Evolutionary conservation across 2,329 filamentous ascomycete species (phyloP), one percentile per base, ranked within the genome.

Genomic region (Penicillium crustosum): DNA sequence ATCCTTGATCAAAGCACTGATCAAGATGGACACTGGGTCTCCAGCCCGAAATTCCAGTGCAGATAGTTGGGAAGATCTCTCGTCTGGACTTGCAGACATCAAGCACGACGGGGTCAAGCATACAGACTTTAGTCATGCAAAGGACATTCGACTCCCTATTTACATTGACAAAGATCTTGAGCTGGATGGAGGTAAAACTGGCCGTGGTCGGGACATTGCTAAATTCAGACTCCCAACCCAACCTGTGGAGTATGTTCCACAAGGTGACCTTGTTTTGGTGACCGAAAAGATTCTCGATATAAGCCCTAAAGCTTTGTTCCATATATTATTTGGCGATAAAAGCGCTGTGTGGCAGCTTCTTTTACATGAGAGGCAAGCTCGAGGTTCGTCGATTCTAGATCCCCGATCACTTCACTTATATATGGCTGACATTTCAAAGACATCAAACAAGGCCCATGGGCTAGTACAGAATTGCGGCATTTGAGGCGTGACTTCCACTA

Each of bases 261-360:
- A 89, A 60, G 90, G 88, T 53, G 93, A 96, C 84, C 85, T 88
- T 52, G 82, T 85, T 62, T 83, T 89, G 64, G 88, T 88, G 8
- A 85, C 90, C 1, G 90, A 96, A 72, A 86, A 90, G 60, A 84
- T 91, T 63, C 96, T 96, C 72, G 89, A 95, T 64, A 88, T 97
- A 60, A 95, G 91, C 61, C 89, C 94, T 47, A 97, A 99, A 74
- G 91, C 91, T 0, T 86, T 96, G 57, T 99, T 97, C 74, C 93
- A 97, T 70, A 90, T 97, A 17, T 83, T 99, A 51, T 99, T 97
- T 74, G 94, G 94, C 38, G 94, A 99, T 75, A 96, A 93, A 77
- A 96, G 91, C 72, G 91, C 93, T 35, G 88, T 97, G 39, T 99
- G 97, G 77, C 91, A 94, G 67, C 87, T 93, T 68, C 81, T 97